Base-by-base conservation (phyloP, 495 filamentous ascomycete genomes). In the Podospora comata region DNA sequence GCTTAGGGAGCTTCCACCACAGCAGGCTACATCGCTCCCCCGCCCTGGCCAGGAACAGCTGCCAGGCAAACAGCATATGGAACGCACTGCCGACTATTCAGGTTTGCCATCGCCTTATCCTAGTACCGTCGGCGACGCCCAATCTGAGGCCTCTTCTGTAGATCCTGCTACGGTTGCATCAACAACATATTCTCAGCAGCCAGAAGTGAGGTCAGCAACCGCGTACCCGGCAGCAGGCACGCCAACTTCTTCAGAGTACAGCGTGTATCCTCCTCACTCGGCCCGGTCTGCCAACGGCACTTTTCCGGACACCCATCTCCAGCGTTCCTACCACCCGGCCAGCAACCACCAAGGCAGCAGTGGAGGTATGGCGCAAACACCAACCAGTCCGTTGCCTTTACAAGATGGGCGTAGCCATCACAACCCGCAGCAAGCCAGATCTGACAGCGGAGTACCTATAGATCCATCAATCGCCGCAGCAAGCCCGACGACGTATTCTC, bases 401-500 rank as follows among this genome's bases (percentile, higher is more conserved):
- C 85, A 86, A 85, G 87, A 90, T 90, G 88, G 86, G 80, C 85
- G 84, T 75, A 86, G 87, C 81, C 85, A 86, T 85, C 86, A 90
- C 82, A 84, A 84, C 75, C 82, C 85, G 75, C 82, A 88, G 77
- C 89, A 89, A 83, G 84, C 87, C 79, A 92, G 91, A 80, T 94
- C 92, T 97, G 90, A 97, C 93, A 85, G 86, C 87, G 89, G 92
- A 87, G 87, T 95, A 83, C 93, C 92, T 91, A 91, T 97, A 97
- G 95, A 99, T 96, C 93, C 94, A 71, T 94, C 93, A 73, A 95
- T 97, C 73, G 91, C 95, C 79, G 90, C 91, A 73, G 89, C 92
- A 67, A 97, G 93, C 84, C 92, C 94, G 64, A 91, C 94, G 62
- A 91, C 92, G 70, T 97, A 97, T 75, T 88, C 92, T 73, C 87